These are phyloP conservation scores for Maudiozyma barnettii DNA, from an alignment of 805 yeast species.

Conservation along the genomic window DNA sequence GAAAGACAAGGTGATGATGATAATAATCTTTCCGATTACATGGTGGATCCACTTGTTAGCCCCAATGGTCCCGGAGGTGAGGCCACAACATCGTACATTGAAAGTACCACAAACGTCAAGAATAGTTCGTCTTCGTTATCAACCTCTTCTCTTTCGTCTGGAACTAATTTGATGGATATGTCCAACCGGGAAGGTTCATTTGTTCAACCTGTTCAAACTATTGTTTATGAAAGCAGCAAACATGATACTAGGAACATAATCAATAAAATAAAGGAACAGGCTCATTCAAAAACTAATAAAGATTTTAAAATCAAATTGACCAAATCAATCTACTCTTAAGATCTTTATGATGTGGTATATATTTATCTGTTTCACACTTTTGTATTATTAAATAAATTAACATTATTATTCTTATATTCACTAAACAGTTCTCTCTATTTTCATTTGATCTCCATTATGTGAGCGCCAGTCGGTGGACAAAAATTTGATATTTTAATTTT, in stretches of 20 bases:
- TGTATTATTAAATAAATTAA: no score
- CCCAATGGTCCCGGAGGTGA: background rate
- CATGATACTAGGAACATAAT: no score
- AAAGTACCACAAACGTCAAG: background rate
- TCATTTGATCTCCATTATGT: no score
- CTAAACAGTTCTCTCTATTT: no score
- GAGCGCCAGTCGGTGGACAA: no score
- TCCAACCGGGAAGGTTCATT: background rate
- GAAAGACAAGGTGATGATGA: background rate
- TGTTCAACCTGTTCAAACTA: background rate
- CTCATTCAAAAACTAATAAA: no score
- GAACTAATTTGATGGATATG: background rate
- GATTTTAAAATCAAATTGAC: no score
- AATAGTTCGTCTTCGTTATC: background rate
- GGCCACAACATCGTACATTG: background rate
- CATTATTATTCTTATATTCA: no score
- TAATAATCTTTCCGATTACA: background rate
- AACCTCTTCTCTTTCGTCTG: background rate
- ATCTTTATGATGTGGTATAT: no score
- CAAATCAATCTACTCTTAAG: constrained; percentile 3
- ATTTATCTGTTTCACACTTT: background rate
- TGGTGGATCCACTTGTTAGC: background rate
- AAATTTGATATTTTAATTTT: no score
- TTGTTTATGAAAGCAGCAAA: background rate
- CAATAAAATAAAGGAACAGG: no score